These are phyloP conservation scores for Plantago elongata DNA, from an alignment of 257 asterid genomes.

Conservation along the genomic window DNA sequence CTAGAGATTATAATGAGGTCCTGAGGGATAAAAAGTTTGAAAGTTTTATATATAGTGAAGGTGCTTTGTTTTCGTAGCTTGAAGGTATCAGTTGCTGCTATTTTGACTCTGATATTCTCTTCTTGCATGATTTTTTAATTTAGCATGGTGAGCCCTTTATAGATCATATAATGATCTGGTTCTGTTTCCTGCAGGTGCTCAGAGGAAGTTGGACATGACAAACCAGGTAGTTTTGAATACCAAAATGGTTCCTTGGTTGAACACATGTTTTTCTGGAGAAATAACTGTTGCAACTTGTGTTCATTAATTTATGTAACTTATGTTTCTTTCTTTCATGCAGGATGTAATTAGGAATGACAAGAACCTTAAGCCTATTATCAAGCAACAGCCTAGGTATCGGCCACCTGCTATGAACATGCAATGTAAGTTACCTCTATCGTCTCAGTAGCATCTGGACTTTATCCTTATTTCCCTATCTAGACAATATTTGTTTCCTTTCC, in stretches of 20 bases:
- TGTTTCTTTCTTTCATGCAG: conserved; percentile 20
- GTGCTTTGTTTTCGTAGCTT: neutral
- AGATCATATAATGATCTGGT: conserved; percentile 11
- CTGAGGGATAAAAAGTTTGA: neutral
- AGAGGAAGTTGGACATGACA: conserved; percentile 76
- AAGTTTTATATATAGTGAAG: too few species aligned
- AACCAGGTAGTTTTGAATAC: conserved; percentile 38
- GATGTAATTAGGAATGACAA: conserved; percentile 41
- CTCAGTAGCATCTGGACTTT: too few species aligned
- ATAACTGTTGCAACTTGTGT: neutral
- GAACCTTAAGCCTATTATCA: conserved; percentile 34
- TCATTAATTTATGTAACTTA: neutral
- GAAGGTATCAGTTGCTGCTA: neutral
- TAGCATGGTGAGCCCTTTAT: neutral
- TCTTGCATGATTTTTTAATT: neutral
- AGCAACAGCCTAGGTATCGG: conserved; percentile 69
- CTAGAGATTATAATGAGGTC: neutral
- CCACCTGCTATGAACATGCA: conserved; percentile 60
- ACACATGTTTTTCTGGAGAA: neutral
- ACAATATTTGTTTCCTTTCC: too few species aligned
- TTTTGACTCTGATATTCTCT: neutral
- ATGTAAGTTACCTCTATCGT: neutral
- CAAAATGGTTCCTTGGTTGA: neutral
- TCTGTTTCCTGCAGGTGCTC: conserved; percentile 52
- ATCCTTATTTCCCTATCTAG: too few species aligned